phyloP scores from a whole-genome alignment of 257 asterid species.

The Salvia miltiorrhiza region DNA sequence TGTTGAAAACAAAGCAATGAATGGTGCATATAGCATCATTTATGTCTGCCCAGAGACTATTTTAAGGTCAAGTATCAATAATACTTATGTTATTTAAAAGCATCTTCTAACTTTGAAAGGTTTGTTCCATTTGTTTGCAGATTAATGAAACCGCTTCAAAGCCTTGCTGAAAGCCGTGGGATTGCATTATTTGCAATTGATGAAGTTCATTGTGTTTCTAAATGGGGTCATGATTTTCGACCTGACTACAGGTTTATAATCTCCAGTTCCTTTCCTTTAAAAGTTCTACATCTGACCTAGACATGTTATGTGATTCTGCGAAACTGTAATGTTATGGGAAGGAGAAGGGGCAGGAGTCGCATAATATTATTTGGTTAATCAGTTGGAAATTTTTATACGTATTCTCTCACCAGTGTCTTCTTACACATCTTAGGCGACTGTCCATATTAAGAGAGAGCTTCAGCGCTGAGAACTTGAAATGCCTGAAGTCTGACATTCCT shows the following conservation, averaged over 20 bases:
- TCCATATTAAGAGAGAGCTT: conserved; percentile 65
- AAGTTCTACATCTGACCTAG: conserved; percentile 7
- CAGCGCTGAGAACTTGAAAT: conserved; percentile 46
- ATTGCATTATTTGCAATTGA: conserved; percentile 74
- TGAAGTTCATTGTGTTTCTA: conserved; percentile 84
- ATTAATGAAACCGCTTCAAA: conserved; percentile 52
- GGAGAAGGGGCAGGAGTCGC: neutral
- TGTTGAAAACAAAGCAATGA: conserved; percentile 72
- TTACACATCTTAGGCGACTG: conserved; percentile 45
- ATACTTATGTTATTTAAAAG: conserved; percentile 3
- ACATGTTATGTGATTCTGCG: conserved; percentile 16
- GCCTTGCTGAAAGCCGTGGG: conserved; percentile 66
- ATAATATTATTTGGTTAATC: neutral
- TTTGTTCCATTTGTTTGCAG: conserved; percentile 35
- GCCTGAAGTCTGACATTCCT: conserved; percentile 68
- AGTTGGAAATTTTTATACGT: neutral
- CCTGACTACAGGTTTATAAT: conserved; percentile 70
- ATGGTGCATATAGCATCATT: conserved; percentile 53
- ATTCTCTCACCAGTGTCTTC: conserved; percentile 22
- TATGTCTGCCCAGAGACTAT: conserved; percentile 87
- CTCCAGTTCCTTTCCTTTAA: conserved; percentile 11
- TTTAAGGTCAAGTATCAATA: conserved; percentile 39
- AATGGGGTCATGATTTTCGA: conserved; percentile 94
- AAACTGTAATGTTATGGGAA: conserved; percentile 2
- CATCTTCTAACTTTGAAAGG: conserved; percentile 14